Evolutionary conservation across 495 filamentous ascomycete genomes (phyloP).

Genomic region (Penicillium riverlandense): DNA sequence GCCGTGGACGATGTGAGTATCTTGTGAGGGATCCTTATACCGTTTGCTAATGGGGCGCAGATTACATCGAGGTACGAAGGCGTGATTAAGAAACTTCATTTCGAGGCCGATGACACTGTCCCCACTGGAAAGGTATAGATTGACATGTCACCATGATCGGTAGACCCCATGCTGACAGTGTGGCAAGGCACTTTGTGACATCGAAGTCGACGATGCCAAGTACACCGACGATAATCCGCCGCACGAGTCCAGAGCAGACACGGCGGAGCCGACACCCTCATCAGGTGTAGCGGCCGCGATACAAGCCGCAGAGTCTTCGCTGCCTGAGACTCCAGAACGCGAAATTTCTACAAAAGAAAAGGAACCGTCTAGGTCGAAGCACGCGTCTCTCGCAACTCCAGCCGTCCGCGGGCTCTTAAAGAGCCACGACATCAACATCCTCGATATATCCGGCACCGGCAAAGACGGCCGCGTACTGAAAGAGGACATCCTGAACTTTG

Average conservation of each 20-base stretch:
- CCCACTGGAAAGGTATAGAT: constrained; percentile 67
- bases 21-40: not conserved
- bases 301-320: constrained; percentile 13
- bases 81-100: constrained; percentile 92
- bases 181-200: constrained; percentile 43
- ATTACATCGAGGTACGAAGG: constrained; percentile 94
- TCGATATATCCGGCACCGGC: constrained; percentile 73
- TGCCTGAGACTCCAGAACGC: constrained; percentile 2
- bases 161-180: constrained; percentile 1
- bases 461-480: constrained; percentile 89
- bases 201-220: constrained; percentile 52
- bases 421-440: constrained; percentile 66
- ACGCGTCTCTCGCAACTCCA: constrained; percentile 75
- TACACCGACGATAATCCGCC: constrained; percentile 47
- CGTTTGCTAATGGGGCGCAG: constrained; percentile 25
- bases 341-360: not conserved
- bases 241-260: constrained; percentile 19
- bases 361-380: constrained; percentile 34
- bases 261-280: constrained; percentile 13
- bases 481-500: constrained; percentile 82
- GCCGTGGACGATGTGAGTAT: constrained; percentile 77
- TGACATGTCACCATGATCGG: not conserved
- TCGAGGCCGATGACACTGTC: constrained; percentile 92
- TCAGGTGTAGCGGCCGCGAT: constrained; percentile 7
- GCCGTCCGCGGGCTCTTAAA: constrained; percentile 86